Base-by-base conservation (phyloP, 106 monocot species). In the Platanthera guangdongensis region DNA sequence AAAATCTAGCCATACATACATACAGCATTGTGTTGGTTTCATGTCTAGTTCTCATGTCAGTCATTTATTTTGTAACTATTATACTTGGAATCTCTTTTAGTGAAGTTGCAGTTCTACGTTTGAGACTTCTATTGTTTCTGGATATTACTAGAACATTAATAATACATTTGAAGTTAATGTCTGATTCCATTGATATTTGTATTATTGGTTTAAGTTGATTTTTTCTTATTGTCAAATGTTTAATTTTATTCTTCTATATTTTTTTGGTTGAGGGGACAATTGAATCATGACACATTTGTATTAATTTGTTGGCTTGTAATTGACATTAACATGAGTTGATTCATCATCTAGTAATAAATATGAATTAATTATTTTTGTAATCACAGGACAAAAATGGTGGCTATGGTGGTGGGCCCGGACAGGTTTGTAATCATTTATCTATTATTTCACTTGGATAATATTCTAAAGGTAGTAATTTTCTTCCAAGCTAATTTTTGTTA, bases 351-450 rank as follows among this genome's bases (percentile, higher is more conserved):
- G 21, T 19, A 67, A 67, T 11, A 11, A 67, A 19, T 12, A 67
- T 67, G 32, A 67, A 67, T 22, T 67, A n/a, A 11, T 67, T 67
- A 39, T 30, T 67, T 39, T 22, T 67, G 67, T 30, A 67, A 67
- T 72, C 53, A 25, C 83, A 97, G 97, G 94, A 85, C 69, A 86
- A 79, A 79, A 75, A 89, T 81, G 94, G 97, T 62, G 97, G 97
- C 67, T 99, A 99, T 84, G 88, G 87, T 75, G 97, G 97, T 81
- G 97, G 97, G 71, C 88, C 91, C 67, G 91, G 91, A 13, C 90
- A 91, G 90, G 90, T 87, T 69, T 73, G 72, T 68, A 12, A 67
- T 12, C 45, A 71, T 48, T 70, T 70, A 71, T 48, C 13, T 18
- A 3, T 60, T 60, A 25, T 16, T 47, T 71, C n/a, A n/a, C 59